Conservation (phyloP, 2,329 filamentous ascomycete species). For the Xylaria sp. region DNA sequence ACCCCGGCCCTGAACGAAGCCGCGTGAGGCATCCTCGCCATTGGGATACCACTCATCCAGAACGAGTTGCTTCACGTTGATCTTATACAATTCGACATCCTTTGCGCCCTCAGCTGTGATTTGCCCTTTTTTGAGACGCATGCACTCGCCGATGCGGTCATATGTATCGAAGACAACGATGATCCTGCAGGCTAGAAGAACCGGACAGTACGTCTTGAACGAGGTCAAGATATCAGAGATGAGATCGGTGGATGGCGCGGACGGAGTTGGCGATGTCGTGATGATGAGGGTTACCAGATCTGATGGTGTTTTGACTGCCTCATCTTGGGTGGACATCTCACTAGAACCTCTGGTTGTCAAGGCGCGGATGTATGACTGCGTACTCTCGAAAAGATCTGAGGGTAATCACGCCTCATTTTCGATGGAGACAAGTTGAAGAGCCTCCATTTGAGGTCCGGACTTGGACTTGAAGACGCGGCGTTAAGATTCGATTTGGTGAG, state of each 20-base stretch:
- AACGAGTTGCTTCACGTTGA: constrained; percentile 41
- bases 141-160: constrained; percentile 40
- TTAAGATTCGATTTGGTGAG: too few species aligned
- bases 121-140: constrained; percentile 49
- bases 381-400: background rate
- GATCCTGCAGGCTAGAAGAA: constrained; percentile 39
- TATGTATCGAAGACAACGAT: constrained; percentile 50
- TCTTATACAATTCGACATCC: constrained; percentile 42
- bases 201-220: constrained; percentile 39
- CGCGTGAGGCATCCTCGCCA: background rate
- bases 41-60: constrained; percentile 27
- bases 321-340: constrained; percentile 16
- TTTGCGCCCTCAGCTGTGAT: constrained; percentile 43
- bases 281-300: constrained; percentile 41
- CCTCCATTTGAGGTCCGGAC: too few species aligned
- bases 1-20: constrained; percentile 22
- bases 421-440: background rate
- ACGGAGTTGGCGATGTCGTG: constrained; percentile 52
- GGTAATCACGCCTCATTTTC: background rate
- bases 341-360: background rate
- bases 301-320: background rate
- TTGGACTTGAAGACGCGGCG: too few species aligned
- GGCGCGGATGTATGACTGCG: background rate
- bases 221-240: constrained; percentile 43
- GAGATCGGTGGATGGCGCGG: constrained; percentile 48